phyloP scores from a whole-genome alignment of 2,329 filamentous ascomycete species.

The Trichoderma arundinaceum region DNA sequence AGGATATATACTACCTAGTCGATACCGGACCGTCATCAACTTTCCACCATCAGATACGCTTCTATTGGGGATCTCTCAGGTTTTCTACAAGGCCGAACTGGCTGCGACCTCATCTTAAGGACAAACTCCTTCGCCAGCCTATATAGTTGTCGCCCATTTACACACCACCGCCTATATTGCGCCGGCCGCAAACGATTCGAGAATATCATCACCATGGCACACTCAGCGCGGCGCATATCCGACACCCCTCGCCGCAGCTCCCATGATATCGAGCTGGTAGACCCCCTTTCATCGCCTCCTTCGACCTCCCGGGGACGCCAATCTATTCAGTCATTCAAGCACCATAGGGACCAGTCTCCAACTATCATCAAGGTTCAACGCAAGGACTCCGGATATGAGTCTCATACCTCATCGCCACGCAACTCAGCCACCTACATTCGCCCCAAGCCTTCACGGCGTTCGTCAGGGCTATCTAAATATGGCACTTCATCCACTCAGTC shows the following conservation, averaged over 20 bases:
- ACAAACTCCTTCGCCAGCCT: neutral
- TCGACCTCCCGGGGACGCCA: slow-evolving; percentile 37
- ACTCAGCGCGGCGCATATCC: slow-evolving; percentile 47
- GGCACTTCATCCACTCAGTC: slow-evolving; percentile 34
- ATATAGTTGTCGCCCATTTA: neutral
- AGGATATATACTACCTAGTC: slow-evolving; percentile 21
- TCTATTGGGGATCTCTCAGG: neutral
- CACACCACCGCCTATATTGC: slow-evolving; percentile 7
- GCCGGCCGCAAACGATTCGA: slow-evolving; percentile 10
- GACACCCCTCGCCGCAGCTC: slow-evolving; percentile 62
- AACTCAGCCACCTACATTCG: slow-evolving; percentile 46
- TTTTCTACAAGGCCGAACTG: slow-evolving; percentile 10
- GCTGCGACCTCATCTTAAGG: neutral
- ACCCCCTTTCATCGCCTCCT: slow-evolving; percentile 45
- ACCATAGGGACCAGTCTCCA: slow-evolving; percentile 40
- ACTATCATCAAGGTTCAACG: slow-evolving; percentile 54
- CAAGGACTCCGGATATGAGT: slow-evolving; percentile 66
- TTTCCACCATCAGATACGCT: neutral
- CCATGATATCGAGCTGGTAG: slow-evolving; percentile 55
- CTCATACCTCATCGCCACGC: slow-evolving; percentile 48
- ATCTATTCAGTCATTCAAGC: slow-evolving; percentile 35
- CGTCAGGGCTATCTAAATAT: slow-evolving; percentile 44
- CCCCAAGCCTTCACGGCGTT: slow-evolving; percentile 42
- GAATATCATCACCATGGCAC: slow-evolving; percentile 20
- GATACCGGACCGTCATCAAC: neutral